Evolutionary conservation across 1,139 yeast genomes (phyloP), one percentile per base, ranked within the genome.

Genomic region (Taphrina pruni): DNA sequence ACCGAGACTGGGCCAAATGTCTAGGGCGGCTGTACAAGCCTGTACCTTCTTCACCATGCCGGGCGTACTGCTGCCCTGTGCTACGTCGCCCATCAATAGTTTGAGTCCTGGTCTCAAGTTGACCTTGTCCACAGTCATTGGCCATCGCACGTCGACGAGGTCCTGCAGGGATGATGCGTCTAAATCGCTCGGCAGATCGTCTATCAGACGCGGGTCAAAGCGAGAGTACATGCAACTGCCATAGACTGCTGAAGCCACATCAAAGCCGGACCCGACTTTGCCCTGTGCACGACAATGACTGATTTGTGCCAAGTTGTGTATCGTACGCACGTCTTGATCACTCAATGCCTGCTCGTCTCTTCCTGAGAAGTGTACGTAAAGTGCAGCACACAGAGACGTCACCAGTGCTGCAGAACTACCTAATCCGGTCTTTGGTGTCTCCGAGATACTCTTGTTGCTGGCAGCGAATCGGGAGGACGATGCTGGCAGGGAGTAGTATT

Each of bases 331-430:
- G 60, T 69, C 35, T 70, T 62, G 20, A 20, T 48, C 67, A n/a
- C 20, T n/a, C 58, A 81, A 71, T 36, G 76, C 74, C 1, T 64
- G 20, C 0, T 52, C 32, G 0, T 70, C 60, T 4, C 81, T 71
- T 70, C 83, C 80, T 6, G 76, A 74, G 73, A 84, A 84, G 26
- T 60, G 68, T 79, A 79, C 4, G 89, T 82, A 77, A 58, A 94
- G 76, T 0, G 94, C 89, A 0, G 96, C 84, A 0, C 90, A 85
- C 0, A 92, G 83, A 1, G 90, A 94, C 0, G 96, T 85, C 0
- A 92, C 96, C 71, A 94, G 81, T 0, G 97, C 97, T 0, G 99
- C 99, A 35, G 97, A 92, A 14, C 97, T 92, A 0, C 99, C 99
- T 69, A 94, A 82, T 0, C 99, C 99, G 0, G 99, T 95, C 77